Evolutionary conservation across 305 asterid genomes (phyloP), one percentile per base, ranked within the genome.

Genomic region (Rubia balearica): DNA sequence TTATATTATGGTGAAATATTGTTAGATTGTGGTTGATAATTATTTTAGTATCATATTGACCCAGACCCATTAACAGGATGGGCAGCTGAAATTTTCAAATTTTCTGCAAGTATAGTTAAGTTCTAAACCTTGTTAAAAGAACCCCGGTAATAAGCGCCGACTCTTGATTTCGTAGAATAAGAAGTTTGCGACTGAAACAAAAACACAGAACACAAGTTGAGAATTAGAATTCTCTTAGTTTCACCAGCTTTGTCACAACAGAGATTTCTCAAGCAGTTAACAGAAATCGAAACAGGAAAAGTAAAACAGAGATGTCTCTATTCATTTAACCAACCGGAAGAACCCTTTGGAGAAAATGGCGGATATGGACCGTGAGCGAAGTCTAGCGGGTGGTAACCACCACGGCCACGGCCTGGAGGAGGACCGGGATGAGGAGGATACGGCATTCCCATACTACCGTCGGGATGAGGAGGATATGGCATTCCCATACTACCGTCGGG

Each of bases 301-400:
- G 21, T 14, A 49, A 13, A 49, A 16, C 9, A 17, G 60, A 8
- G 19, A 5, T 49, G 11, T 14, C 17, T 38, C 74, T 75, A 75
- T 33, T 75, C 79, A 17, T 70, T 17, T 27, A 70, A 42, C 75
- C 75, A 75, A 12, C 79, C 75, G 5, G 79, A 63, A 42, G 79
- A 75, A 45, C 49, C 45, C 22, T 64, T 61, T 7, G 24, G 17
- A 0, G 75, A 53, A 53, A 69, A 43, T 4, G 75, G 71, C 5
- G 33, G 63, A 30, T 70, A 63, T 8, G 79, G 79, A 14, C 71
- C 75, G 36, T 36, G 43, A 51, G 71, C 67, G 24, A 75, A 75
- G 14, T 73, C 67, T 57, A 53, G 5, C 0, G 68, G 43, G 42
- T 33, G 55, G 41, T 33, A 41, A 16, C 36, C 59, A 40, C 61